phyloP scores from a whole-genome alignment of 805 yeast species.

The Candida saitoana region DNA sequence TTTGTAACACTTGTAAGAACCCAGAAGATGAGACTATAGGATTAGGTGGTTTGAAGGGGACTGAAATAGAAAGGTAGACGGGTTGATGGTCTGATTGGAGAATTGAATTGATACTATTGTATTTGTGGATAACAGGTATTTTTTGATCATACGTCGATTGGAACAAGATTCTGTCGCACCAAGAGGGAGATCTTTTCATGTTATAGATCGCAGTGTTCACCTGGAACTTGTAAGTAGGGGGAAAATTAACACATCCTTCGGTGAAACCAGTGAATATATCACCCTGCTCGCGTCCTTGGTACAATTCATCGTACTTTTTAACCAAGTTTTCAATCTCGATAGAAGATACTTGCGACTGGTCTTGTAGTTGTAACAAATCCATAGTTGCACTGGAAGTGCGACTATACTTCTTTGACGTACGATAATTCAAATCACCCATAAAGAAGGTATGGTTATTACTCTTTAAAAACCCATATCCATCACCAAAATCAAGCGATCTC shows the following conservation, averaged over 20 bases:
- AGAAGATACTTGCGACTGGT: constrained; percentile 14
- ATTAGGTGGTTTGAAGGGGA: constrained; percentile 43
- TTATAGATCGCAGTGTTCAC: constrained; percentile 51
- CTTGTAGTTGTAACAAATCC: constrained; percentile 22
- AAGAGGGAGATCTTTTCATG: constrained; percentile 66
- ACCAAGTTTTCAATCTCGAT: constrained; percentile 18
- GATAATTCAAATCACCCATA: constrained; percentile 83
- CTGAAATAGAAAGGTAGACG: constrained; percentile 50
- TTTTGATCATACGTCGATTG: constrained; percentile 34
- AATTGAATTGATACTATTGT: constrained; percentile 46
- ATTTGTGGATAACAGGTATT: constrained; percentile 28
- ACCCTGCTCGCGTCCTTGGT: constrained; percentile 34
- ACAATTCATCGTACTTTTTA: constrained; percentile 48
- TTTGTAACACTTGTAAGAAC: constrained; percentile 26
- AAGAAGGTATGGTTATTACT: constrained; percentile 60
- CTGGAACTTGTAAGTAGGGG: constrained; percentile 76
- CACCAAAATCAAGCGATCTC: constrained; percentile 53
- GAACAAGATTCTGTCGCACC: constrained; percentile 85
- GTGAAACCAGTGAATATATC: constrained; percentile 57
- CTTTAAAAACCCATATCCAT: constrained; percentile 50
- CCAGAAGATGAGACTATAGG: constrained; percentile 26
- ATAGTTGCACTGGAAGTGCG: constrained; percentile 9
- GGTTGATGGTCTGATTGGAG: constrained; percentile 78
- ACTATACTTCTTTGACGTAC: constrained; percentile 39
- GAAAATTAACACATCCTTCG: constrained; percentile 62